Conservation (phyloP, 2,329 filamentous ascomycete genomes). For the Penicillium sp. region DNA sequence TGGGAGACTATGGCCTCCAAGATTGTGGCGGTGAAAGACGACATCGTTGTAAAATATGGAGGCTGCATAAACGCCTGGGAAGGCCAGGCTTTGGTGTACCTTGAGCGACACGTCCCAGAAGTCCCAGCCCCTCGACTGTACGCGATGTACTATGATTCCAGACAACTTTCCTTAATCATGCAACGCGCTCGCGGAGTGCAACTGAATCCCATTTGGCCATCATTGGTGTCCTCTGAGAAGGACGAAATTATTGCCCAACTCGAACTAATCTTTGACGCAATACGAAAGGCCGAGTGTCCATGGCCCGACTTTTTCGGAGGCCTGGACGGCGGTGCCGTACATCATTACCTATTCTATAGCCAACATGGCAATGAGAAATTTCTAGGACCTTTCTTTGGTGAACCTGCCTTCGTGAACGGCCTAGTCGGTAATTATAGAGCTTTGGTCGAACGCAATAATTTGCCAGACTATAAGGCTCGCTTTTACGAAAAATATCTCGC, state of each 20-base stretch:
- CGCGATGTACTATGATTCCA: slow-evolving; percentile 32
- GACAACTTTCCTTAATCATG: slow-evolving; percentile 33
- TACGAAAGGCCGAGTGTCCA: slow-evolving; percentile 29
- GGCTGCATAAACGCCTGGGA: slow-evolving; percentile 7
- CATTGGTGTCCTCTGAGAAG: slow-evolving; percentile 29
- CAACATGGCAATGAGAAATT: slow-evolving; percentile 15
- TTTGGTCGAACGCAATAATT: slow-evolving; percentile 22
- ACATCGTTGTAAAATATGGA: slow-evolving; percentile 34
- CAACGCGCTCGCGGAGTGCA: slow-evolving; percentile 28
- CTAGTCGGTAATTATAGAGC: slow-evolving; percentile 31
- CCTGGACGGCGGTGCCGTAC: slow-evolving; percentile 27
- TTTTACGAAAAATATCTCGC: slow-evolving; percentile 33
- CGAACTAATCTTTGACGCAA: slow-evolving; percentile 22
- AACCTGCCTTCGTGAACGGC: slow-evolving; percentile 31
- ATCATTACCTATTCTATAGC: slow-evolving; percentile 33
- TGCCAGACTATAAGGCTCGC: slow-evolving; percentile 31
- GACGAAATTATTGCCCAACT: slow-evolving; percentile 33
- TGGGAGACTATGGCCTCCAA: slow-evolving; percentile 27
- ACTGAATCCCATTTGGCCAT: slow-evolving; percentile 30
- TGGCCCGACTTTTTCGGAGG: slow-evolving; percentile 31
- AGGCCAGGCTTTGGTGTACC: slow-evolving; percentile 29
- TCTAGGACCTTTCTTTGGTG: slow-evolving; percentile 30
- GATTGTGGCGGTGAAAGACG: slow-evolving; percentile 30
- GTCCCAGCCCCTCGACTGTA: slow-evolving; percentile 36
- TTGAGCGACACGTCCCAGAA: slow-evolving; percentile 32